Evolutionary conservation across 2,329 filamentous ascomycete genomes (phyloP).

Genomic region (Falciphora oryzae): DNA sequence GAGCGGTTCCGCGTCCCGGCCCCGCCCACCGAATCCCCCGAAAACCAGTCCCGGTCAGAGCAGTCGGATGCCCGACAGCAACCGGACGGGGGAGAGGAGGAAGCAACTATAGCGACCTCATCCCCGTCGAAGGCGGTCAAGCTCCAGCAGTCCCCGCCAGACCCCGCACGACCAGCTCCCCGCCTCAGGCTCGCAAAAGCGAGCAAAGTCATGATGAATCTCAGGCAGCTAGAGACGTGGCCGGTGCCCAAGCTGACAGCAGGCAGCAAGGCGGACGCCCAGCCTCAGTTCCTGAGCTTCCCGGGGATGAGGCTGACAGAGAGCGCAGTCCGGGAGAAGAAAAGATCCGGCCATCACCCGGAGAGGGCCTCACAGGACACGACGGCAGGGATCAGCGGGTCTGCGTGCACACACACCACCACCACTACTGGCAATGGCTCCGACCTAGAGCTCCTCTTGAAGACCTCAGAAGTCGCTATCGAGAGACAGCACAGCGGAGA

Average conservation of each 20-base stretch:
- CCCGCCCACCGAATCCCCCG: conserved; percentile 9
- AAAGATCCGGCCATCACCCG: background rate
- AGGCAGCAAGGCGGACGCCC: background rate
- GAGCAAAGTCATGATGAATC: conserved; percentile 1
- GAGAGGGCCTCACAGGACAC: background rate
- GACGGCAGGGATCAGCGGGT: conserved; percentile 16
- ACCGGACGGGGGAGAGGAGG: background rate
- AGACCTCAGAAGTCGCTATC: background rate
- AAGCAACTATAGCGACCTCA: conserved; percentile 31
- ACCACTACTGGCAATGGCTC: conserved; percentile 48
- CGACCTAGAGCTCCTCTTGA: conserved; percentile 7
- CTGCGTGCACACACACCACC: conserved; percentile 54
- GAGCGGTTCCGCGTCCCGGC: too few relatives aligned
- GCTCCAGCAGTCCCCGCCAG: conserved; percentile 18
- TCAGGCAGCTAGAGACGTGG: conserved; percentile 1
- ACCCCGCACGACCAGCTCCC: background rate
- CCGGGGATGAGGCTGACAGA: conserved; percentile 4
- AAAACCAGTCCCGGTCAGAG: conserved; percentile 11
- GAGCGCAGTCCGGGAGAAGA: background rate
- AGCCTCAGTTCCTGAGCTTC: background rate
- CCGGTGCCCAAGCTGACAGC: background rate
- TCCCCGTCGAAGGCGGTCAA: conserved; percentile 28
- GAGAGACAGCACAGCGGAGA: background rate
- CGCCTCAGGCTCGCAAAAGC: conserved; percentile 1
- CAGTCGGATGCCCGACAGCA: conserved; percentile 15